Conservation (phyloP, 176 grass and related monocot species). For the Neostapfia colusana region DNA sequence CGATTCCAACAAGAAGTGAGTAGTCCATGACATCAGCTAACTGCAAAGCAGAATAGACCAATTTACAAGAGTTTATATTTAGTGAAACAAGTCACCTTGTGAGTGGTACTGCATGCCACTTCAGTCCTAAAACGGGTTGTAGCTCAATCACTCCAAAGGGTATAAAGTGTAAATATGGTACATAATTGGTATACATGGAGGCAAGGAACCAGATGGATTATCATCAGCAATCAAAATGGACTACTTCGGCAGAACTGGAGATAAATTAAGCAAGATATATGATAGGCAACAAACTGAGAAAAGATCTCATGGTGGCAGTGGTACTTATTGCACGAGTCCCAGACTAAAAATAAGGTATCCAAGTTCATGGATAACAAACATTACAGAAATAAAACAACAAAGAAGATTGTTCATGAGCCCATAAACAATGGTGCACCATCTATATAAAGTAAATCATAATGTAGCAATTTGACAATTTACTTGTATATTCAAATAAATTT, state of each 20-base stretch:
- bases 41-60: constrained; percentile 48
- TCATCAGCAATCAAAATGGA: constrained; percentile 2
- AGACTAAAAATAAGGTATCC: constrained; percentile 12
- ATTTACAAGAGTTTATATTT: neutral
- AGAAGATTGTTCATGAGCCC: neutral
- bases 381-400: neutral
- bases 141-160: neutral
- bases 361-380: neutral
- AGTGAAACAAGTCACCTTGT: neutral
- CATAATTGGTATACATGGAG: neutral
- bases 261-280: neutral
- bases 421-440: constrained; percentile 10
- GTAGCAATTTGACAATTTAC: neutral
- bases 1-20: constrained; percentile 87
- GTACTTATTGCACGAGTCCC: neutral
- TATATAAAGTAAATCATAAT: neutral
- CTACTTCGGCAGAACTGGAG: neutral
- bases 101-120: constrained; percentile 1
- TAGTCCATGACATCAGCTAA: constrained; percentile 90
- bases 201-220: neutral
- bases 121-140: neutral
- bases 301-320: neutral
- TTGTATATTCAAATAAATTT: constrained; percentile 21
- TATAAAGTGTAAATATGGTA: neutral
- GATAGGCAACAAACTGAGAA: neutral